phyloP scores from a whole-genome alignment of 371 early-diverging fungal genomes.

The Umbelopsis sp. region DNA sequence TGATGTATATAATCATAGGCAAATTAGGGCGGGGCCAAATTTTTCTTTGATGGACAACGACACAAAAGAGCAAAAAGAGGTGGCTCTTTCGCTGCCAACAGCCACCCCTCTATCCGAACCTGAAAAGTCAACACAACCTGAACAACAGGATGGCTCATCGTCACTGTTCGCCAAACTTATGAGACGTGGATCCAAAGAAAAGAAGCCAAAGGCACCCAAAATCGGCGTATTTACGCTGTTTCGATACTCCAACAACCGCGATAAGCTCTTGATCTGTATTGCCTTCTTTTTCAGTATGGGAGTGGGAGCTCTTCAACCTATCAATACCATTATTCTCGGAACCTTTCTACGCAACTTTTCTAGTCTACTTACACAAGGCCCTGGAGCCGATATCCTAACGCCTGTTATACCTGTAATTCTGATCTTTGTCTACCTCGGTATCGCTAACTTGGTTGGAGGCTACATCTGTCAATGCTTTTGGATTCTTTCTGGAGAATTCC shows the following conservation, averaged over 20 bases:
- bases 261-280: conserved; percentile 57
- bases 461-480: conserved; percentile 28
- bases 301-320: conserved; percentile 30
- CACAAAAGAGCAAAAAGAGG: not conserved
- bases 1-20: not conserved
- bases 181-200: not conserved
- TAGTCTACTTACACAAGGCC: not conserved
- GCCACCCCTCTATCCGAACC: no score
- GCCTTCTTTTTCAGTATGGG: conserved; percentile 28
- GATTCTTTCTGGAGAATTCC: conserved; percentile 25
- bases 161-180: not conserved
- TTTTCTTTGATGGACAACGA: no score
- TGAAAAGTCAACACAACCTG: no score
- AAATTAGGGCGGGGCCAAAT: no score
- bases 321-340: conserved; percentile 32
- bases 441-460: conserved; percentile 23
- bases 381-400: not conserved
- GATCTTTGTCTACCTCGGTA: conserved; percentile 28
- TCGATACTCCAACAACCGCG: conserved; percentile 67
- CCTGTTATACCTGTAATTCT: conserved; percentile 27
- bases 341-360: conserved; percentile 22
- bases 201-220: conserved; percentile 30
- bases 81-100: no score
- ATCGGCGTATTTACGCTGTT: conserved; percentile 61
- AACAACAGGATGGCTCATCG: not conserved